These are phyloP conservation scores for Cinnamomum micranthum DNA, from an alignment of 164 flowering plant species.

Conservation along the genomic window DNA sequence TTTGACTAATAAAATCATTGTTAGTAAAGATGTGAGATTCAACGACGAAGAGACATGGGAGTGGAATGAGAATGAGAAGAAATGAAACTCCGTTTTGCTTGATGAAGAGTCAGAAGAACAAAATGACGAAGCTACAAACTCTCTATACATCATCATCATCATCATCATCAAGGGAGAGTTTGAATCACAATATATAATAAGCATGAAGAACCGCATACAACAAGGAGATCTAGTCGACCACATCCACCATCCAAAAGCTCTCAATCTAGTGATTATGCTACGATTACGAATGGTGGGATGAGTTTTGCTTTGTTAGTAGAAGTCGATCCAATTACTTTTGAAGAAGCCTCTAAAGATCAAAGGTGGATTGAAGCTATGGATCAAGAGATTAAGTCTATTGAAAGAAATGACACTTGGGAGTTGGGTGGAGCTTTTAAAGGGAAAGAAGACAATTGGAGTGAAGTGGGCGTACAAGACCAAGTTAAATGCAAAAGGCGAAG, in stretches of 20 bases:
- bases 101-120: background rate
- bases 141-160: background rate
- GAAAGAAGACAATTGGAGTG: background rate
- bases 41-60: background rate
- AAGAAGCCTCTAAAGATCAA: too few species aligned
- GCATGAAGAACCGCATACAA: background rate
- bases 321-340: too few species aligned
- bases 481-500: too few species aligned
- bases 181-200: background rate
- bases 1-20: background rate
- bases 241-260: background rate
- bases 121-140: background rate
- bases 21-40: background rate
- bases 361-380: too few species aligned
- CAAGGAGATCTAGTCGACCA: too few species aligned
- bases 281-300: background rate
- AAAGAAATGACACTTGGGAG: background rate
- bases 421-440: background rate
- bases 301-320: background rate
- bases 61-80: background rate
- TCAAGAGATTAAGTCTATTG: too few species aligned
- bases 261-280: background rate
- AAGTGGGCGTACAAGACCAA: background rate
- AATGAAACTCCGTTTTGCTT: background rate
- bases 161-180: background rate